A percentile compares a stretch with the other conserved stretches of the same genome.
Evolutionary conservation across 148 eudicot species (phyloP).

Genomic region (Rhododendron ovatum): DNA sequence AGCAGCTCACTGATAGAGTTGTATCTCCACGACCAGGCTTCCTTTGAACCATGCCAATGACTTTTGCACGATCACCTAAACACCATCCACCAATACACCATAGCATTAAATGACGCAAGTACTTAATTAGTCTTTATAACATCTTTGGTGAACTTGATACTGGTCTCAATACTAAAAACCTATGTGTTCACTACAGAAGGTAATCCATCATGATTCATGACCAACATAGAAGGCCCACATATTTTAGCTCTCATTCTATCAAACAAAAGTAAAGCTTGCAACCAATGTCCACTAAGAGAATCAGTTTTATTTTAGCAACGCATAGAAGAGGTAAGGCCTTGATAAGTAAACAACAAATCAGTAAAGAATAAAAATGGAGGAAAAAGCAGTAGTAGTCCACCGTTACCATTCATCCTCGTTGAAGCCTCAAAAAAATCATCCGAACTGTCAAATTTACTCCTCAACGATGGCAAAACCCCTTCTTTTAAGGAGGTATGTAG

Average conservation of each 20-base stretch:
- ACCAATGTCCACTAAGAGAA: background rate
- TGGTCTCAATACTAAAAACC: background rate
- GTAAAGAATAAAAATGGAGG: slow-evolving; percentile 6
- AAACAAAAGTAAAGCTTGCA: background rate
- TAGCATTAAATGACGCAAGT: background rate
- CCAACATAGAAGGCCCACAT: background rate
- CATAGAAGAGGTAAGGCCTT: background rate
- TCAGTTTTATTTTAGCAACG: background rate
- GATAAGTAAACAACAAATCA: background rate
- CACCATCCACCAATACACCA: background rate
- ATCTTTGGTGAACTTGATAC: background rate
- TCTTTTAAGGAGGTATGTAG: slow-evolving; percentile 18
- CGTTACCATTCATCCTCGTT: slow-evolving; percentile 34
- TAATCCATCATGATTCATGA: background rate
- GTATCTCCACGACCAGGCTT: slow-evolving; percentile 95
- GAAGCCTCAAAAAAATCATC: slow-evolving; percentile 21
- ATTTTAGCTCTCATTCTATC: background rate
- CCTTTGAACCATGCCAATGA: slow-evolving; percentile 65
- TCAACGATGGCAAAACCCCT: slow-evolving; percentile 18
- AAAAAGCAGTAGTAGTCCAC: slow-evolving; percentile 9
- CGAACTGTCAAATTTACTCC: slow-evolving; percentile 12
- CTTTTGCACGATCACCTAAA: slow-evolving; percentile 33
- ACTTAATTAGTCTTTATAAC: background rate
- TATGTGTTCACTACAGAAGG: background rate
- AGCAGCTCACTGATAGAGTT: slow-evolving; percentile 94